Conservation (phyloP, 2,329 filamentous ascomycete species). For the Phyllosticta citrichinensis region DNA sequence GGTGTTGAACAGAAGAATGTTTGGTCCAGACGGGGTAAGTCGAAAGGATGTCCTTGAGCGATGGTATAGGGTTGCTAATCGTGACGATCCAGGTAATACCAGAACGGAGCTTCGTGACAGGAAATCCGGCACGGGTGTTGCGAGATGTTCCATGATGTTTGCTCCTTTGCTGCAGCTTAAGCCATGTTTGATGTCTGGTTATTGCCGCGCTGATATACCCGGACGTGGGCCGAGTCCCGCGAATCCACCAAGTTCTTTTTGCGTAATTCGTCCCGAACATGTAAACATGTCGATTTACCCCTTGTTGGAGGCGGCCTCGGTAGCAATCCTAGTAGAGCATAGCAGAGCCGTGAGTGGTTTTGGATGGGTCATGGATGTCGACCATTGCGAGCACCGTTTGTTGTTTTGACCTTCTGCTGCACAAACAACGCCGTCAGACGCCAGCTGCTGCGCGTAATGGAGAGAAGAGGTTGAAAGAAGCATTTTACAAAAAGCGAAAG, state of each 20-base stretch:
- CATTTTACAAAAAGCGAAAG: neutral
- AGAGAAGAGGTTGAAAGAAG: neutral
- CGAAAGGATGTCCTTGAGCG: neutral
- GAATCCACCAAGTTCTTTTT: neutral
- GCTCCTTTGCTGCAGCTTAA: neutral
- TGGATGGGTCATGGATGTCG: neutral
- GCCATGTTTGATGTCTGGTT: neutral
- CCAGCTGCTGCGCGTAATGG: neutral
- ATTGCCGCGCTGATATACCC: neutral
- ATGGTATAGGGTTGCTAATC: neutral
- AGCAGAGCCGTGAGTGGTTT: neutral
- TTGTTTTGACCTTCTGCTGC: neutral
- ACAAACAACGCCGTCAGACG: neutral
- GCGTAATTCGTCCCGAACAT: neutral
- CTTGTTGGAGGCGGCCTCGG: neutral
- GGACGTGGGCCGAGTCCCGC: neutral
- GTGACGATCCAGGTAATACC: neutral
- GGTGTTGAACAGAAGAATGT: slow-evolving; percentile 29
- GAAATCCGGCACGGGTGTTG: slow-evolving; percentile 36
- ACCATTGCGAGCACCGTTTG: neutral
- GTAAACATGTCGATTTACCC: neutral
- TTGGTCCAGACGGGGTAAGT: neutral
- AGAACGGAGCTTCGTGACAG: slow-evolving; percentile 23
- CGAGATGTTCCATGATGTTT: neutral
- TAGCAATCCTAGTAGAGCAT: neutral